Evolutionary conservation across 2,329 filamentous ascomycete species (phyloP), one percentile per base, ranked within the genome.

Genomic region (Corniculantispora saksenae): DNA sequence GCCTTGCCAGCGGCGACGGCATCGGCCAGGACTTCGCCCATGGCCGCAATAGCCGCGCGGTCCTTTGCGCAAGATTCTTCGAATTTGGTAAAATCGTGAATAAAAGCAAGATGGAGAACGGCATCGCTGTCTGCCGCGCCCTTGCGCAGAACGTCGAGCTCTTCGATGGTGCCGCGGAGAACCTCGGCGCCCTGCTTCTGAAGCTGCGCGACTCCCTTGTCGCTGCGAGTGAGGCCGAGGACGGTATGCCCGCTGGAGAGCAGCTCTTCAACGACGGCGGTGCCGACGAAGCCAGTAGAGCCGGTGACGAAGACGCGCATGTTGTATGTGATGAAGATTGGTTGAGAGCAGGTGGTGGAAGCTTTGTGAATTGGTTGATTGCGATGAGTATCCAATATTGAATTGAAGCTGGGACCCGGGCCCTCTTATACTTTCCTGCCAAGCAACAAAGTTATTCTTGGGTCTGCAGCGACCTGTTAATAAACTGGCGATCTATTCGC

Each of bases 261-360:
- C 15, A 82, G 76, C 40, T 79, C 76, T 58, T 77, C 64, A 25
- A 77, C 73, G 17, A 81, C 72, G 8, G 75, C 72, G 23, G 70
- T 69, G 68, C 81, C 81, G 63, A 82, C 73, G 65, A 78, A 81
- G 68, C 80, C 80, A 8, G 79, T 76, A 6, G 79, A 75, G 48
- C 81, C 81, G 8, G 80, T 82, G 55, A 81, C 73, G 68, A 80
- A 80, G 66, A 79, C 72, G 21, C 67, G 72, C 75, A 78, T 72
- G 27, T 21, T 56, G 25, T 23, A 29, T 35, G 19, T 27, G 13
- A 9, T 32, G n/a, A 32, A 55, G 5, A n/a, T 19, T 5, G 9
- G 21, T 6, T 23, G n/a, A 9, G 27, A 25, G 35, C 29, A 29
- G 17, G 15, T 12, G 29, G 23, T 17, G 38, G 25, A 35, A 10